These are phyloP conservation scores for Salix arbutifolia DNA, from an alignment of 345 rosid species.

Conservation along the genomic window DNA sequence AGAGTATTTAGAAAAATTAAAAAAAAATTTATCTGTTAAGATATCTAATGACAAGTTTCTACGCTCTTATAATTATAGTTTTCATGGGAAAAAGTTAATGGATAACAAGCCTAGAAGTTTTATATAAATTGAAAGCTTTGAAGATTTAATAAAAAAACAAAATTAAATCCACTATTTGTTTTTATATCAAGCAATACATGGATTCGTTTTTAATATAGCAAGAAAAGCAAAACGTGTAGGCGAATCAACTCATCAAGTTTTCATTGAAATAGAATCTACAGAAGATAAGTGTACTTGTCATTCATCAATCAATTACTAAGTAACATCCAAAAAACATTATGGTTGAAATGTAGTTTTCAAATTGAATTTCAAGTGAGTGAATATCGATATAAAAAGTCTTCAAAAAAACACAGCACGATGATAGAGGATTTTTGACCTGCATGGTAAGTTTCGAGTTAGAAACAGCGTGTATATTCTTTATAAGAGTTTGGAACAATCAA, in stretches of 20 bases:
- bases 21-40: too few species aligned
- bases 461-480: accelerated
- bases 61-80: too few species aligned
- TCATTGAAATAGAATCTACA: background rate
- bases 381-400: too few species aligned
- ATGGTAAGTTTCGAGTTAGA: accelerated
- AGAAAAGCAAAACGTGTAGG: background rate
- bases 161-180: background rate
- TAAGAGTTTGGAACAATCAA: accelerated
- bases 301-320: background rate
- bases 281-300: background rate
- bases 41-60: too few species aligned
- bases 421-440: accelerated
- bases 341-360: too few species aligned
- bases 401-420: accelerated
- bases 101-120: too few species aligned
- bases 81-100: too few species aligned
- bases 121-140: too few species aligned
- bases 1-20: background rate
- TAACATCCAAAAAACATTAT: background rate
- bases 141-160: too few species aligned
- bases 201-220: background rate
- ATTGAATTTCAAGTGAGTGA: too few species aligned
- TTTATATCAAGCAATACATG: background rate
- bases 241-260: background rate